Evolutionary conservation across 371 early-diverging fungal species (phyloP).

Genomic region (Dichotomocladium elegans): DNA sequence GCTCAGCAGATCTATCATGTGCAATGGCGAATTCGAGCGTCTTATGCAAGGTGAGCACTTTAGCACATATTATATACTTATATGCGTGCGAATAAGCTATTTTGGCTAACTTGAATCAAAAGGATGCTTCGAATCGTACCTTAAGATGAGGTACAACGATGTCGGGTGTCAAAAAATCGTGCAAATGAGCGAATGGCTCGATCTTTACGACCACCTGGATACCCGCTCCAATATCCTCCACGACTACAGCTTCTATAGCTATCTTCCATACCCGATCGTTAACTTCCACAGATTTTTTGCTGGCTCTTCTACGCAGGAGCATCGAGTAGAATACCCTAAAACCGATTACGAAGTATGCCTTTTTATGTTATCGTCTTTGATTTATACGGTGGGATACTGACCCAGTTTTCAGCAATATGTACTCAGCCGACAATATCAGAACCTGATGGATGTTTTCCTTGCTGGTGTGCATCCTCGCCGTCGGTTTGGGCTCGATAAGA

Average conservation of each 20-base stretch:
- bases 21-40: conserved; percentile 80
- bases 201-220: conserved; percentile 78
- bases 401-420: conserved; percentile 41
- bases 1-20: conserved; percentile 49
- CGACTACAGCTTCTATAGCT: conserved; percentile 55
- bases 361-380: no score
- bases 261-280: conserved; percentile 70
- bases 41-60: conserved; percentile 68
- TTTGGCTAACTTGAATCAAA: no score
- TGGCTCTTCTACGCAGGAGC: conserved; percentile 53
- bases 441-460: conserved; percentile 50
- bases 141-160: conserved; percentile 74
- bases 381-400: no score
- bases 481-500: conserved; percentile 45
- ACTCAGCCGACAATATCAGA: conserved; percentile 52
- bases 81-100: not conserved
- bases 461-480: conserved; percentile 46
- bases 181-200: conserved; percentile 71
- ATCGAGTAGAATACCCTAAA: conserved; percentile 78
- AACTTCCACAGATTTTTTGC: conserved; percentile 85
- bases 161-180: conserved; percentile 62
- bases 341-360: conserved; percentile 73
- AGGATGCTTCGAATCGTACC: conserved; percentile 92
- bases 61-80: not conserved
- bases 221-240: conserved; percentile 36